A percentile compares a stretch with the other conserved stretches of the same genome.
These are phyloP conservation scores for Lizonia empirigonia DNA, from an alignment of 2,329 filamentous ascomycete genomes.

Conservation along the genomic window DNA sequence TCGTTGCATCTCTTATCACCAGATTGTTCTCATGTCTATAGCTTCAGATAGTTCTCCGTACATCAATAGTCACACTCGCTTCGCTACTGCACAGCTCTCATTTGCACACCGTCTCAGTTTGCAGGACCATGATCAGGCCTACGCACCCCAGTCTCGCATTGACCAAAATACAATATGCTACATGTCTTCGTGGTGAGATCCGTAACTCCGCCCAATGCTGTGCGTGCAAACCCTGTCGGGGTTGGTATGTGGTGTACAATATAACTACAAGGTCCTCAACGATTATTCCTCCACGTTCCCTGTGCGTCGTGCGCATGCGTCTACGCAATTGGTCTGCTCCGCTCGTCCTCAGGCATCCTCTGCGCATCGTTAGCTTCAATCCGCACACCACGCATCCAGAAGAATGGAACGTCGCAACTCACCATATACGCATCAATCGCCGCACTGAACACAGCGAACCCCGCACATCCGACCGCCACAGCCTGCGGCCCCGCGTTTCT, in stretches of 20 bases:
- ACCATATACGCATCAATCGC: conserved; percentile 91
- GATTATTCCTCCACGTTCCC: not conserved
- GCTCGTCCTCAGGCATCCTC: conserved; percentile 50
- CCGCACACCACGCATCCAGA: not conserved
- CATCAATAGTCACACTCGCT: not conserved
- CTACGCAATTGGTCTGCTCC: conserved; percentile 48
- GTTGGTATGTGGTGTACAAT: conserved; percentile 21
- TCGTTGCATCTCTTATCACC: not conserved
- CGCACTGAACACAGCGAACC: conserved; percentile 90
- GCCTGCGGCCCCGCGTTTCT: conserved; percentile 89
- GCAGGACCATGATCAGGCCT: no score
- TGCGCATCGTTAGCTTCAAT: conserved; percentile 18
- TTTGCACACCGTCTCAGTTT: no score
- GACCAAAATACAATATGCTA: conserved; percentile 1
- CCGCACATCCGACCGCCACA: conserved; percentile 82
- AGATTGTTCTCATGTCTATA: not conserved
- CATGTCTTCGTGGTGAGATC: conserved; percentile 7
- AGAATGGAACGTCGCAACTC: conserved; percentile 14
- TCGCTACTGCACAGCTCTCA: no score
- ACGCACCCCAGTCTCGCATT: no score
- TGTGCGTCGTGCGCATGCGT: not conserved
- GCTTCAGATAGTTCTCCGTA: not conserved
- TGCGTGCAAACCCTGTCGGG: conserved; percentile 11
- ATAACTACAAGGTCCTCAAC: conserved; percentile 16
- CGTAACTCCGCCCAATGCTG: conserved; percentile 33